Evolutionary conservation across 768 basidiomycete species (phyloP).

Genomic region (Dacryopinax spathularia): DNA sequence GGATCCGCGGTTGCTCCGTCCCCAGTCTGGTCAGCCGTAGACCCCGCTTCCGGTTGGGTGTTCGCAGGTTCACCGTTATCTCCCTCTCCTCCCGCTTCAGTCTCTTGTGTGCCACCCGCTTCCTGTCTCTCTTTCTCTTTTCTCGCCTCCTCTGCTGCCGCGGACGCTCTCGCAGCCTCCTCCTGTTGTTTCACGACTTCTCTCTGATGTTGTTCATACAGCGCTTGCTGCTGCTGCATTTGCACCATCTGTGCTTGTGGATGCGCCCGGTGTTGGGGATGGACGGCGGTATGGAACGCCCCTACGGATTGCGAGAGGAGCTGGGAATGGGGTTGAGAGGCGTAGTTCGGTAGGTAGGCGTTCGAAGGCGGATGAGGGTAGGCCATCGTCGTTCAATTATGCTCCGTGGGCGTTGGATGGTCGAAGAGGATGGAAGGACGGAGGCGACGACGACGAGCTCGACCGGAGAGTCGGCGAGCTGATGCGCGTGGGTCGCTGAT

Average conservation of each 20-base stretch:
- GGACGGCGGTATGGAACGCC: background rate
- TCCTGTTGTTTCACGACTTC: background rate
- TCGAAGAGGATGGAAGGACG: background rate
- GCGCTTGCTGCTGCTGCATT: background rate
- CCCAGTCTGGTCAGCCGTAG: background rate
- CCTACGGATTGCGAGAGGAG: background rate
- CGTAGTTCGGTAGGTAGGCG: background rate
- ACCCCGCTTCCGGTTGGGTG: too few relatives aligned
- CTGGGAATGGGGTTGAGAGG: background rate
- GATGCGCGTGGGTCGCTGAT: too few relatives aligned
- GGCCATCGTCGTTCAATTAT: background rate
- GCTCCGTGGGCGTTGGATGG: background rate
- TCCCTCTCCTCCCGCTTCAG: background rate
- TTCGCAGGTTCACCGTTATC: too few relatives aligned
- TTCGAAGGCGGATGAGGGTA: too few relatives aligned
- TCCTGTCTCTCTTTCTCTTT: background rate
- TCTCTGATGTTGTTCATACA: background rate
- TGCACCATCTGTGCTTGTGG: background rate
- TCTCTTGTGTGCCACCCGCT: background rate
- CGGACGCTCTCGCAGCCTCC: background rate
- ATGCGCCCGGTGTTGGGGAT: background rate
- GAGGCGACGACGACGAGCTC: too few relatives aligned
- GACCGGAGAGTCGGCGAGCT: too few relatives aligned
- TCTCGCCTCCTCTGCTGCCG: background rate
- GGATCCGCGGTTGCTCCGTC: background rate